phyloP scores from a whole-genome alignment of 2,329 filamentous ascomycete species.

The Beauveria brongniartii region DNA sequence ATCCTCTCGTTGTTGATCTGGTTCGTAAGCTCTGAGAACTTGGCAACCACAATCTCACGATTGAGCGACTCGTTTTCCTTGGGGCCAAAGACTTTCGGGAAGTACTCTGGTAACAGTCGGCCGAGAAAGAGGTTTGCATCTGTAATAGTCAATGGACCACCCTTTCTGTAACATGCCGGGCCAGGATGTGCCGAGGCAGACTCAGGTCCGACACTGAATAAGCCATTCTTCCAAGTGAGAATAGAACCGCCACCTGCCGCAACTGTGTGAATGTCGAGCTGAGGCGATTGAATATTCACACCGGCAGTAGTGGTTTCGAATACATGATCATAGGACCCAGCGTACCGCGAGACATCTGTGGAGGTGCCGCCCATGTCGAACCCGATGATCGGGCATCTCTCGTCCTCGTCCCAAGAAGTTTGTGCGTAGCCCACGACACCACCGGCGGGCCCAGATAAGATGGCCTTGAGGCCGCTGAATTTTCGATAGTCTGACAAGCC shows the following conservation, averaged over 20 bases:
- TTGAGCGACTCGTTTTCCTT: slow-evolving; percentile 51
- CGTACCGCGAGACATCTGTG: slow-evolving; percentile 66
- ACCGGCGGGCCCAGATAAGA: slow-evolving; percentile 67
- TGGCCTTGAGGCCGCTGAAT: slow-evolving; percentile 62
- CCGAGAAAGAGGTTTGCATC: slow-evolving; percentile 65
- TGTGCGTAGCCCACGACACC: slow-evolving; percentile 70
- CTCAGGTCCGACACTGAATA: slow-evolving; percentile 67
- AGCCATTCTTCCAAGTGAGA: slow-evolving; percentile 62
- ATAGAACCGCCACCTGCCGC: slow-evolving; percentile 67
- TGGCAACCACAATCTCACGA: slow-evolving; percentile 29
- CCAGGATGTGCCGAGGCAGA: slow-evolving; percentile 64
- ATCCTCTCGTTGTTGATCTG: slow-evolving; percentile 31
- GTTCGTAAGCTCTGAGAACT: slow-evolving; percentile 33
- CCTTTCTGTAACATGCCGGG: slow-evolving; percentile 66
- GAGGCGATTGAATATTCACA: slow-evolving; percentile 69
- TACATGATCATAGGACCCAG: slow-evolving; percentile 31
- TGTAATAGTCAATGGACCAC: slow-evolving; percentile 62
- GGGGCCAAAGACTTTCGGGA: slow-evolving; percentile 64
- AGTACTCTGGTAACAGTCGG: slow-evolving; percentile 52
- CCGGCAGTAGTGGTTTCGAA: slow-evolving; percentile 75
- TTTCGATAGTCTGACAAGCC: slow-evolving; percentile 46
- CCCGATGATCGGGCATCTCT: slow-evolving; percentile 62
- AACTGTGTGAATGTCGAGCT: slow-evolving; percentile 76
- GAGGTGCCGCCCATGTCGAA: slow-evolving; percentile 69
- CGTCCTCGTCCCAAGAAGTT: slow-evolving; percentile 61